Base-by-base conservation (phyloP, 139 green algal genomes). In the Bryopsis sp. region DNA sequence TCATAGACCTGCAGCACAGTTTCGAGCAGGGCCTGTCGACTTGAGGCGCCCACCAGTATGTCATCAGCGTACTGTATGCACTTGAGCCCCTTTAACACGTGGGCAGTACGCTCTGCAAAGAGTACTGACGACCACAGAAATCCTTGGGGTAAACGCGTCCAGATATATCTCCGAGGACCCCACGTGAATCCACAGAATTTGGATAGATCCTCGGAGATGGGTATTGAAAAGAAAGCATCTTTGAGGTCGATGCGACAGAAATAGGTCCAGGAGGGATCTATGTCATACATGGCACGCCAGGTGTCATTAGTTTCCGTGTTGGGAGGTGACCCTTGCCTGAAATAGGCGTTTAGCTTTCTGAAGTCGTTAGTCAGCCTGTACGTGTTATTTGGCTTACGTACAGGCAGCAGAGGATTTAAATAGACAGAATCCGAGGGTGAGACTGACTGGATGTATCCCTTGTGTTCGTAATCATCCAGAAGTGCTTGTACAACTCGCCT, bases 361-460 rank as follows among this genome's bases (percentile, higher is more conserved):
- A 69, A 69, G 37, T 69, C 62, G 19, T 54, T 69, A 11, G 62
- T 69, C 35, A 69, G 54, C 26, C 62, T 69, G 37, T 69, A 69
- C n/a, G n/a, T n/a, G n/a, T n/a, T n/a, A n/a, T n/a, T n/a, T n/a
- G n/a, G n/a, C n/a, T n/a, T n/a, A n/a, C n/a, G n/a, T n/a, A n/a
- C n/a, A n/a, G n/a, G n/a, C n/a, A n/a, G n/a, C n/a, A n/a, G n/a
- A n/a, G n/a, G n/a, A n/a, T n/a, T n/a, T n/a, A n/a, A n/a, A n/a
- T n/a, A n/a, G n/a, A n/a, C n/a, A n/a, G n/a, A n/a, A n/a, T n/a
- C n/a, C n/a, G n/a, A n/a, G n/a, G n/a, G n/a, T n/a, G n/a, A n/a
- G n/a, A n/a, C n/a, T n/a, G n/a, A n/a, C n/a, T n/a, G n/a, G n/a
- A n/a, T n/a, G n/a, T n/a, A n/a, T n/a, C n/a, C n/a, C n/a, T n/a